Percentiles rank a stretch among this genome's conserved stretches.
Evolutionary conservation across 1,139 yeast species (phyloP).

Genomic region (Debaryomyces subglobosus): DNA sequence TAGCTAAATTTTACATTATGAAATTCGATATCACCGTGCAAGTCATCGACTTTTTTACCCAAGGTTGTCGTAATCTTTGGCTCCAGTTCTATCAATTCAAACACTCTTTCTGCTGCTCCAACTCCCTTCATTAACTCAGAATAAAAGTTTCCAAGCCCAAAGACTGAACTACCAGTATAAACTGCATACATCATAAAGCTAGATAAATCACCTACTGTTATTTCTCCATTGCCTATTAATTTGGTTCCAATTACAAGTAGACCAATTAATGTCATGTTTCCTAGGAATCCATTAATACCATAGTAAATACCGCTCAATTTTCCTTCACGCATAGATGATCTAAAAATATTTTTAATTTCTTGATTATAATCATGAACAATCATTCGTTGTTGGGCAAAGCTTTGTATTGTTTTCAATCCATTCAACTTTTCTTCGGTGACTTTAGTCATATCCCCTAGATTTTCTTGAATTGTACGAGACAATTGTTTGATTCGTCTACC

Average conservation of each 20-base stretch:
- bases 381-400: constrained; percentile 80
- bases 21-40: constrained; percentile 56
- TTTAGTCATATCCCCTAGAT: constrained; percentile 82
- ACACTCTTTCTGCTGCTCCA: constrained; percentile 92
- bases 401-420: constrained; percentile 84
- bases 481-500: constrained; percentile 79
- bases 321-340: constrained; percentile 80
- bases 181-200: constrained; percentile 94
- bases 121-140: constrained; percentile 96
- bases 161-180: constrained; percentile 87
- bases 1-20: constrained; percentile 72
- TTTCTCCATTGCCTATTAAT: constrained; percentile 67
- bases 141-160: constrained; percentile 87
- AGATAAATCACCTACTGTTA: constrained; percentile 87
- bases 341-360: constrained; percentile 74
- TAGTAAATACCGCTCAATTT: constrained; percentile 73
- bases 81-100: constrained; percentile 79
- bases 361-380: constrained; percentile 53
- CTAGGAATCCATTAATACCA: constrained; percentile 77
- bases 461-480: constrained; percentile 79
- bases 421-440: constrained; percentile 91
- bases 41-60: constrained; percentile 50
- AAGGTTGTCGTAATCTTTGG: constrained; percentile 67
- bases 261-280: constrained; percentile 77
- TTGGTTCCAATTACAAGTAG: constrained; percentile 81